Conservation (phyloP, 192 early-diverging fungal species). For the Backusella westeae region DNA sequence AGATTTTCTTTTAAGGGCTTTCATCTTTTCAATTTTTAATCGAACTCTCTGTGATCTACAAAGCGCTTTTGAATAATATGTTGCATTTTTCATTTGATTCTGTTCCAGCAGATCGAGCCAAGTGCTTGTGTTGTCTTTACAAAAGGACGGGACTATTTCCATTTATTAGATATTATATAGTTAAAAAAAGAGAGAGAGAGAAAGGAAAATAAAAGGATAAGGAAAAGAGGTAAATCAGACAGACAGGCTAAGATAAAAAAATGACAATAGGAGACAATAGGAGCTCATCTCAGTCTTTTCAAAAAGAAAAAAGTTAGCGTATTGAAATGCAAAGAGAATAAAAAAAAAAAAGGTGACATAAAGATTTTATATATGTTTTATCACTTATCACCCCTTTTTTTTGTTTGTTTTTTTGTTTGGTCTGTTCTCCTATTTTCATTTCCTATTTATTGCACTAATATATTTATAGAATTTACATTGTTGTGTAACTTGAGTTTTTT, state of each 20-base stretch:
- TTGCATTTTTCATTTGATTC: neutral
- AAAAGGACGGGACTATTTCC: neutral
- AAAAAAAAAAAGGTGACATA: neutral
- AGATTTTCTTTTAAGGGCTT: neutral
- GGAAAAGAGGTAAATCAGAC: neutral
- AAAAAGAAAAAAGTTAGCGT: neutral
- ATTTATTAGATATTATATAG: neutral
- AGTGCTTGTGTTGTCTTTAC: neutral
- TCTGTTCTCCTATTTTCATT: neutral
- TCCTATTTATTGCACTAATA: neutral
- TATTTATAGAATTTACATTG: neutral
- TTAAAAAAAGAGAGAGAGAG: neutral
- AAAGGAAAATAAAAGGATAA: neutral
- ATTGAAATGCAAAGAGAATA: neutral
- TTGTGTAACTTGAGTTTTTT: neutral
- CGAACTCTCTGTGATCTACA: neutral
- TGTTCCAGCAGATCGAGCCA: neutral
- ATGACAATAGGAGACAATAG: neutral
- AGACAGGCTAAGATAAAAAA: neutral
- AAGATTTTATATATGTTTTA: neutral
- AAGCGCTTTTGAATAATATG: neutral
- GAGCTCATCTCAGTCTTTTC: neutral
- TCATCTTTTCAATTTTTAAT: neutral
- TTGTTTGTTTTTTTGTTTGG: neutral
- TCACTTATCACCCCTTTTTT: neutral